phyloP scores from a whole-genome alignment of 2,329 filamentous ascomycete genomes.

The Canariomyces notabilis region DNA sequence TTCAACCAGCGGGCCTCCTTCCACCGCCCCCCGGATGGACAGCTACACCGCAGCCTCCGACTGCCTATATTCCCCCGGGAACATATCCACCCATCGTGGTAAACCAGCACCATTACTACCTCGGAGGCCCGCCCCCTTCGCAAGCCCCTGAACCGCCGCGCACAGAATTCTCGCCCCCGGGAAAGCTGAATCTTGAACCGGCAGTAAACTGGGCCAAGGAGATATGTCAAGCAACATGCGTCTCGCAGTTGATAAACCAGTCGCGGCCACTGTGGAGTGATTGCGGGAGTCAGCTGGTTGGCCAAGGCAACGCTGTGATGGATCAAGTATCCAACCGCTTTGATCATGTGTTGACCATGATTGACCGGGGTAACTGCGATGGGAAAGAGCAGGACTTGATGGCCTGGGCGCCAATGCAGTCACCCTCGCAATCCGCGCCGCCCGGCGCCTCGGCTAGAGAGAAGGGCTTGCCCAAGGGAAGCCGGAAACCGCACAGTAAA shows the following conservation, averaged over 20 bases:
- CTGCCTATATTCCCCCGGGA: constrained; percentile 28
- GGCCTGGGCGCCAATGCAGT: constrained; percentile 30
- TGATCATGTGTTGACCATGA: constrained; percentile 64
- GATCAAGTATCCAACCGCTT: constrained; percentile 60
- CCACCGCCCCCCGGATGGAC: constrained; percentile 26
- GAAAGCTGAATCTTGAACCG: constrained; percentile 36
- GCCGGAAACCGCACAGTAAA: constrained; percentile 31
- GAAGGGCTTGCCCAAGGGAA: constrained; percentile 18
- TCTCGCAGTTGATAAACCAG: constrained; percentile 39
- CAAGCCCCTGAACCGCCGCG: constrained; percentile 13
- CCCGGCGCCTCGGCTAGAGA: constrained; percentile 3
- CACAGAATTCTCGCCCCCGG: constrained; percentile 25
- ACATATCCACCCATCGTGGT: constrained; percentile 40
- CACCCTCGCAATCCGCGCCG: constrained; percentile 4
- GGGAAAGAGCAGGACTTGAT: constrained; percentile 53
- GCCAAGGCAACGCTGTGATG: constrained; percentile 44
- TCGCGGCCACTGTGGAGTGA: constrained; percentile 40
- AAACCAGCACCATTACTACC: constrained; percentile 50
- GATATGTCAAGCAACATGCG: constrained; percentile 32
- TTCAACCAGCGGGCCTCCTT: constrained; percentile 27
- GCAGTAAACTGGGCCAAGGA: constrained; percentile 41
- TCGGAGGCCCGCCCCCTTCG: constrained; percentile 27
- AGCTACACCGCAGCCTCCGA: constrained; percentile 15
- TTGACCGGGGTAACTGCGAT: constrained; percentile 56
- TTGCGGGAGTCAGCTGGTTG: constrained; percentile 39